Evolutionary conservation across 78 protist genomes (phyloP).

Genomic region (Monocercomonoides exilis): DNA sequence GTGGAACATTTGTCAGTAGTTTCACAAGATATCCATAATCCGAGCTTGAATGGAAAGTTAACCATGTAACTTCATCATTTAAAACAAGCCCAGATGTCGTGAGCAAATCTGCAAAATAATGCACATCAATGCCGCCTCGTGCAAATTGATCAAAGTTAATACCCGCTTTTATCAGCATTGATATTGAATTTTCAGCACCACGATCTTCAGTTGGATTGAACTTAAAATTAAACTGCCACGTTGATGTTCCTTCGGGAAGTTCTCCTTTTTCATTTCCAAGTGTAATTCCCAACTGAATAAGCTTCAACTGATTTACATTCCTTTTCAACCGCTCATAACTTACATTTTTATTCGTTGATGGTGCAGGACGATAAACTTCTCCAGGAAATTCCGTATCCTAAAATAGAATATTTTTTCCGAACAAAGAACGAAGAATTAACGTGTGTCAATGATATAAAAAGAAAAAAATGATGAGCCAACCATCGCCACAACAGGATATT

Average conservation of each 20-base stretch:
- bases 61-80: conserved; percentile 10
- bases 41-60: conserved; percentile 22
- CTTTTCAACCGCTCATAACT: background rate
- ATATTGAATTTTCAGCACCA: conserved; percentile 13
- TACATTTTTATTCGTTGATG: background rate
- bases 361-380: background rate
- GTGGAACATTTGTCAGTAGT: background rate
- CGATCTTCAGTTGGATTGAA: no score
- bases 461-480: no score
- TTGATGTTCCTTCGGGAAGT: background rate
- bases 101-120: background rate
- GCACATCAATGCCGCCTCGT: background rate
- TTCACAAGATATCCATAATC: conserved; percentile 27
- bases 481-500: no score
- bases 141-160: conserved; percentile 10
- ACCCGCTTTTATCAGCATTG: conserved; percentile 6
- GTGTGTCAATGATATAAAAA: no score
- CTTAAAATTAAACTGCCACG: conserved; percentile 33
- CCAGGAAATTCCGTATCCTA: conserved; percentile 12
- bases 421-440: no score
- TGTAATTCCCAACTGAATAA: conserved; percentile 28
- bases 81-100: background rate
- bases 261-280: conserved; percentile 3
- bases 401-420: no score
- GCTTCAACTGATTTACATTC: conserved; percentile 4